These are phyloP conservation scores for Aspergillus aculeatinus DNA, from an alignment of 2,329 filamentous ascomycete species.

Conservation along the genomic window DNA sequence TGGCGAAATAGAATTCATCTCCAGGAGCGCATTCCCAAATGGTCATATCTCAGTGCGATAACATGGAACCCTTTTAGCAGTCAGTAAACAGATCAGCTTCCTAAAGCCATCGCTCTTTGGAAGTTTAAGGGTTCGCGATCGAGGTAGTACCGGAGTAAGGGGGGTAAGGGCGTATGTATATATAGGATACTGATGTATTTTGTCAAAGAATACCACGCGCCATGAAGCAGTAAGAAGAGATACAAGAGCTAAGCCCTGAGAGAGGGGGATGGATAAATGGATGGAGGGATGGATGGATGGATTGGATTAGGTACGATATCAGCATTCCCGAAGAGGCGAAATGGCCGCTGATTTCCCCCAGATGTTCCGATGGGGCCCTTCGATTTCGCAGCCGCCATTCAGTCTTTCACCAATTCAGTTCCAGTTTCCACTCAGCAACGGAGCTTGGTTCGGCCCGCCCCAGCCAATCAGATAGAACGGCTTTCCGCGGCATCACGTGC, in stretches of 20 bases:
- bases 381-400: too few species aligned
- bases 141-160: conserved; percentile 2
- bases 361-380: conserved; percentile 9
- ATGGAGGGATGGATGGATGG: neutral
- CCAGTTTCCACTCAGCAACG: conserved; percentile 21
- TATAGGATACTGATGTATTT: neutral
- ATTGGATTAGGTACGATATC: neutral
- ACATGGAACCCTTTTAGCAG: conserved; percentile 19
- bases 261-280: neutral
- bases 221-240: neutral
- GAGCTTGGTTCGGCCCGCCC: conserved; percentile 34
- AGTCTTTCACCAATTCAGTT: neutral
- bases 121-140: neutral
- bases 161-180: conserved; percentile 3
- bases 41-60: conserved; percentile 14
- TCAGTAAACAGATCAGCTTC: conserved; percentile 22
- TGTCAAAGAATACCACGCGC: neutral
- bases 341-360: conserved; percentile 11
- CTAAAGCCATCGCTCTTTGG: conserved; percentile 18
- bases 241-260: neutral
- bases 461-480: conserved; percentile 31
- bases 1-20: conserved; percentile 35
- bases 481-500: conserved; percentile 30
- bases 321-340: conserved; percentile 4
- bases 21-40: conserved; percentile 21